Percentiles rank a stretch among this genome's conserved stretches.
Conservation (phyloP, 2,329 filamentous ascomycete genomes). For the Esteya vermicola region DNA sequence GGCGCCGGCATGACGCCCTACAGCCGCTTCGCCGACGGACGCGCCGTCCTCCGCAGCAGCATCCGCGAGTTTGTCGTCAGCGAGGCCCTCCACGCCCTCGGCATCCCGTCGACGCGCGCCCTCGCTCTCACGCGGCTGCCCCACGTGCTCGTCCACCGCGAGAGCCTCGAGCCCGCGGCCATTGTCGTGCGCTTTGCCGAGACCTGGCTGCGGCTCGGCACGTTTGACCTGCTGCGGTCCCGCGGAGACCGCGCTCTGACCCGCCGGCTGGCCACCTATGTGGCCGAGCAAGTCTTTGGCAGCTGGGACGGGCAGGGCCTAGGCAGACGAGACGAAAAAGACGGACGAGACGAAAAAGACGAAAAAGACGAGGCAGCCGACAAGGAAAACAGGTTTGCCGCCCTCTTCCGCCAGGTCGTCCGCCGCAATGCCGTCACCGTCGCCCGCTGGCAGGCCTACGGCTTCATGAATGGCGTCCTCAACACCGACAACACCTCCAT, state of each 20-base stretch:
- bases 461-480: constrained; percentile 97
- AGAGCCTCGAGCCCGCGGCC: constrained; percentile 75
- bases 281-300: constrained; percentile 73
- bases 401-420: constrained; percentile 77
- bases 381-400: constrained; percentile 67
- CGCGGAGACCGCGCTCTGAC: constrained; percentile 66
- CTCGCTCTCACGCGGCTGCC: constrained; percentile 69
- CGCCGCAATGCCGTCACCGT: constrained; percentile 78
- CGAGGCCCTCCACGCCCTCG: constrained; percentile 72
- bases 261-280: constrained; percentile 62
- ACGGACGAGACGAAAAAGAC: no score
- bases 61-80: constrained; percentile 91
- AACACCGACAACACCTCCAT: constrained; percentile 98
- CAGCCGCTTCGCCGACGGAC: constrained; percentile 89
- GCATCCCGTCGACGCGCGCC: constrained; percentile 76
- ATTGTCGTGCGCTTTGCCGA: constrained; percentile 88
- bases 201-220: constrained; percentile 86
- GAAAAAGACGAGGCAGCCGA: neutral
- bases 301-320: constrained; percentile 63
- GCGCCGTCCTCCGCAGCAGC: constrained; percentile 81
- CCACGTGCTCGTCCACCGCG: constrained; percentile 57
- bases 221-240: constrained; percentile 79
- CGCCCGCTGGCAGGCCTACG: constrained; percentile 91
- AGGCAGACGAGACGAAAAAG: no score
- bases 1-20: constrained; percentile 90